Evolutionary conservation across 192 early-diverging fungal genomes (phyloP).

Genomic region (Podila epicladia): DNA sequence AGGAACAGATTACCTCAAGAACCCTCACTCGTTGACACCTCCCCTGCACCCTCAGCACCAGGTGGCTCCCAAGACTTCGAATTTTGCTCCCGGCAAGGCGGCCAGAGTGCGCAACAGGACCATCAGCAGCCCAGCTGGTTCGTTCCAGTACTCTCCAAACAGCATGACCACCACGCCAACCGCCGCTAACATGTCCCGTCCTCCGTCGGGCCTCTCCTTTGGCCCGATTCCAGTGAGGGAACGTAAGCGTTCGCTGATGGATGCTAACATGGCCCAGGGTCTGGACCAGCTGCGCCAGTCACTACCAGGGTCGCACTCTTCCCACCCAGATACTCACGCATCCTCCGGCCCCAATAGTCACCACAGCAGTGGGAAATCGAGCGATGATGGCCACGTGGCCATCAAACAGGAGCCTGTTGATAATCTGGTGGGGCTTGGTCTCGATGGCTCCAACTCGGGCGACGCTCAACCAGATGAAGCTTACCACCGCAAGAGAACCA

Average conservation of each 20-base stretch:
- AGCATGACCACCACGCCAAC: slow-evolving; percentile 32
- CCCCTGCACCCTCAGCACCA: slow-evolving; percentile 47
- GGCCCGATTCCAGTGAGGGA: slow-evolving; percentile 47
- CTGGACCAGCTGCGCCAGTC: slow-evolving; percentile 45
- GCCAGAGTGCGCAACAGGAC: slow-evolving; percentile 39
- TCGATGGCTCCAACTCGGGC: slow-evolving; percentile 4
- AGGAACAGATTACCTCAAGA: slow-evolving; percentile 26
- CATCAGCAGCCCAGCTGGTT: slow-evolving; percentile 46
- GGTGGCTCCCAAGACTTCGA: slow-evolving; percentile 3
- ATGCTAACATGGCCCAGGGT: slow-evolving; percentile 40
- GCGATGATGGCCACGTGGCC: not conserved
- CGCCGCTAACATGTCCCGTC: slow-evolving; percentile 22
- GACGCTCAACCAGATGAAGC: slow-evolving; percentile 21
- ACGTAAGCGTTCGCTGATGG: slow-evolving; percentile 44
- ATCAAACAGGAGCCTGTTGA: slow-evolving; percentile 27
- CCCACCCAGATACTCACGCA: slow-evolving; percentile 2
- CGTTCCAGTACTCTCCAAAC: slow-evolving; percentile 38
- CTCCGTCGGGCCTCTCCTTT: slow-evolving; percentile 41
- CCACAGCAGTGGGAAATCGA: not conserved
- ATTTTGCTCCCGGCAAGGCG: slow-evolving; percentile 11
- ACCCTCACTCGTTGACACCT: slow-evolving; percentile 40
- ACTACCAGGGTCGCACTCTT: slow-evolving; percentile 1
- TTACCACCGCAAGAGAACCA: slow-evolving; percentile 48
- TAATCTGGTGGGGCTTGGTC: slow-evolving; percentile 29
- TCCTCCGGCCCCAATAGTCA: slow-evolving; percentile 1